These are phyloP conservation scores for Spatholobus suberectus DNA, from an alignment of 306 rosid species.

Conservation along the genomic window DNA sequence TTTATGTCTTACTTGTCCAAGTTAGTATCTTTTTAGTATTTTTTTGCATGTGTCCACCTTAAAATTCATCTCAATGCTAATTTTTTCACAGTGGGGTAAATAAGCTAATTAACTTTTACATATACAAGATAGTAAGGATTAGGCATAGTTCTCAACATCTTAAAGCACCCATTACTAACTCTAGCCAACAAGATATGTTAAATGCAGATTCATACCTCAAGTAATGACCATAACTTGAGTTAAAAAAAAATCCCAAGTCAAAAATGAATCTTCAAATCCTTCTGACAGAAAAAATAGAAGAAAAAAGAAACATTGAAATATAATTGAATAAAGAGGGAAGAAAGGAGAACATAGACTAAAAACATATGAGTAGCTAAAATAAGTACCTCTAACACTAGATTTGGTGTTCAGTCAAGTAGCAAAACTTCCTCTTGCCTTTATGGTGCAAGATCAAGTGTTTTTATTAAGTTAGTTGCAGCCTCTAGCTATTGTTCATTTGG, in stretches of 20 bases:
- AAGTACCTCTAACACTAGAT: constrained; percentile 82
- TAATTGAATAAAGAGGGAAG: not conserved
- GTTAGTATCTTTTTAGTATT: too few relatives aligned
- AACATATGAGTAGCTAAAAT: constrained; percentile 44
- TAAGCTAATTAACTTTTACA: constrained; percentile 9
- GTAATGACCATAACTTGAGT: not conserved
- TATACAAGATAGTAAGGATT: constrained; percentile 14
- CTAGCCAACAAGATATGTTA: constrained; percentile 12
- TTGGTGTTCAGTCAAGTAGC: constrained; percentile 78
- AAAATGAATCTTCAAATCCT: constrained; percentile 6
- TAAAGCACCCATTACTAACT: not conserved
- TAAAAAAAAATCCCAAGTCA: not conserved
- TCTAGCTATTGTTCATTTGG: constrained; percentile 80
- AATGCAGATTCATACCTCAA: constrained; percentile 10
- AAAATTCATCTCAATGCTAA: not conserved
- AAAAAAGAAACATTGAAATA: not conserved
- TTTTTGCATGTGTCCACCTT: too few relatives aligned
- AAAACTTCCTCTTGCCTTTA: constrained; percentile 69
- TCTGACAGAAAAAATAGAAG: not conserved
- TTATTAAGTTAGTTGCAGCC: constrained; percentile 77
- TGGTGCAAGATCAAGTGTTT: constrained; percentile 80
- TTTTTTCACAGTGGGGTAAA: not conserved
- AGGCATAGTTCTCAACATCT: constrained; percentile 7
- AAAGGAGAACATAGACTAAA: constrained; percentile 17
- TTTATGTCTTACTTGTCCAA: too few relatives aligned